A percentile compares a stretch with the other conserved stretches of the same genome.
phyloP scores from a whole-genome alignment of 2,329 filamentous ascomycete species.

The Botrytis sinoallii region DNA sequence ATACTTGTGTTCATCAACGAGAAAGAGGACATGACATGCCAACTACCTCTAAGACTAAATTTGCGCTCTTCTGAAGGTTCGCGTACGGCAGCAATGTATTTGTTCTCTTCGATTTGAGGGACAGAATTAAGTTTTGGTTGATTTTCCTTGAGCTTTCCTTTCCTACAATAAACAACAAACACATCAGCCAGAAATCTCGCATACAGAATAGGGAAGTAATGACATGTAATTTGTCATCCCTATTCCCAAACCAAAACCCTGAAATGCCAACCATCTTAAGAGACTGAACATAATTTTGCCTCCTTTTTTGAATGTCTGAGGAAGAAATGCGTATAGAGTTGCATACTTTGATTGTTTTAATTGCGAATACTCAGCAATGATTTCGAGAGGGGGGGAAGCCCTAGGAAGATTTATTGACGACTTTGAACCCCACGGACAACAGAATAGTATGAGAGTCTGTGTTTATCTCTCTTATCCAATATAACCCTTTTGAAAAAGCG shows the following conservation, averaged over 20 bases:
- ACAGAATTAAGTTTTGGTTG: slow-evolving; percentile 1
- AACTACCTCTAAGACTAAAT: slow-evolving; percentile 16
- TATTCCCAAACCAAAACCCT: slow-evolving; percentile 14
- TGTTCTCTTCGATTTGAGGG: slow-evolving; percentile 13
- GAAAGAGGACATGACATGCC: slow-evolving; percentile 17
- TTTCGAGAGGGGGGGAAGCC: slow-evolving; percentile 11
- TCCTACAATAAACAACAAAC: slow-evolving; percentile 16
- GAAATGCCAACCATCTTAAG: slow-evolving; percentile 13
- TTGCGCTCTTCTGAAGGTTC: slow-evolving; percentile 11
- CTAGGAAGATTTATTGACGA: slow-evolving; percentile 16
- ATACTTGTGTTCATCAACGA: slow-evolving; percentile 22
- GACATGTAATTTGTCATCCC: slow-evolving; percentile 20
- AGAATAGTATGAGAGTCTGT: slow-evolving; percentile 6
- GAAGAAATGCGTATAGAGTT: background rate
- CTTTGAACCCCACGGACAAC: slow-evolving; percentile 15
- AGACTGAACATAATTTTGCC: slow-evolving; percentile 4
- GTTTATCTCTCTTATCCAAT: slow-evolving; percentile 16
- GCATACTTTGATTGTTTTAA: slow-evolving; percentile 11
- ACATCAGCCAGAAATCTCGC: slow-evolving; percentile 16
- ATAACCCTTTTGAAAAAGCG: background rate
- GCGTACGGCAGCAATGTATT: background rate
- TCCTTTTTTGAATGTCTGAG: background rate
- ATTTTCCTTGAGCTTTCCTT: slow-evolving; percentile 3
- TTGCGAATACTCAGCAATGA: slow-evolving; percentile 14
- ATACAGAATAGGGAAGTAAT: slow-evolving; percentile 18